phyloP scores from a whole-genome alignment of 1,284 basidiomycete genomes.

The Phellinidium pouzarii region DNA sequence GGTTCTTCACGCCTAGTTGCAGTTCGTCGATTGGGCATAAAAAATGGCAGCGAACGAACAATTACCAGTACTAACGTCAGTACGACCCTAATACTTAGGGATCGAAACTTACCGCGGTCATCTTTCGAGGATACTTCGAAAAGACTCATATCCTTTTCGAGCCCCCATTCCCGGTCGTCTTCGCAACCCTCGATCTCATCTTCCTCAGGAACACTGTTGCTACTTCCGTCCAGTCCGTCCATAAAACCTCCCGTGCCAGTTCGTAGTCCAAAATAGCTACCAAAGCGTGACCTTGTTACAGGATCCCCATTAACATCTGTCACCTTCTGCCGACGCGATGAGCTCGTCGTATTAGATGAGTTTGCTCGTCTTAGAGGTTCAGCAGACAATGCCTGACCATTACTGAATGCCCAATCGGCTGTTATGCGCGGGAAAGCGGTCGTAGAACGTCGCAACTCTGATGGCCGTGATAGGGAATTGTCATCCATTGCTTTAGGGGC shows the following conservation, averaged over 20 bases:
- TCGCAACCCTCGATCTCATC: conserved; percentile 39
- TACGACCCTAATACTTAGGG: background rate
- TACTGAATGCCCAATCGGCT: conserved; percentile 8
- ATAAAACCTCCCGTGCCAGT: conserved; percentile 39
- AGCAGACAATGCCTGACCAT: conserved; percentile 4
- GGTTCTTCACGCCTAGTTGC: conserved; percentile 57
- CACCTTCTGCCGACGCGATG: conserved; percentile 13
- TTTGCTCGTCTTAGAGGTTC: conserved; percentile 16
- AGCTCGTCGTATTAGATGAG: conserved; percentile 14
- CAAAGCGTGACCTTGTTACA: conserved; percentile 41
- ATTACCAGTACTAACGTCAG: background rate
- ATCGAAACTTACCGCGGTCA: conserved; percentile 51
- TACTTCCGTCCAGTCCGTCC: conserved; percentile 51
- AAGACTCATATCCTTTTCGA: conserved; percentile 73
- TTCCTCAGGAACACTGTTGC: conserved; percentile 60
- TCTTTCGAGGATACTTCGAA: conserved; percentile 86
- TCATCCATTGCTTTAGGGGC: conserved; percentile 36
- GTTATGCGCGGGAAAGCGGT: conserved; percentile 14
- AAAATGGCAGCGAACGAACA: background rate
- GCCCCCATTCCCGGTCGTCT: conserved; percentile 67
- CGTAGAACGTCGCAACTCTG: conserved; percentile 44
- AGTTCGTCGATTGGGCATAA: background rate
- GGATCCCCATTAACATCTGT: conserved; percentile 9
- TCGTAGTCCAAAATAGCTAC: conserved; percentile 41
- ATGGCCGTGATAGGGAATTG: conserved; percentile 35